Base-by-base conservation (phyloP, 768 basidiomycete species). In the Boletus fagicola region DNA sequence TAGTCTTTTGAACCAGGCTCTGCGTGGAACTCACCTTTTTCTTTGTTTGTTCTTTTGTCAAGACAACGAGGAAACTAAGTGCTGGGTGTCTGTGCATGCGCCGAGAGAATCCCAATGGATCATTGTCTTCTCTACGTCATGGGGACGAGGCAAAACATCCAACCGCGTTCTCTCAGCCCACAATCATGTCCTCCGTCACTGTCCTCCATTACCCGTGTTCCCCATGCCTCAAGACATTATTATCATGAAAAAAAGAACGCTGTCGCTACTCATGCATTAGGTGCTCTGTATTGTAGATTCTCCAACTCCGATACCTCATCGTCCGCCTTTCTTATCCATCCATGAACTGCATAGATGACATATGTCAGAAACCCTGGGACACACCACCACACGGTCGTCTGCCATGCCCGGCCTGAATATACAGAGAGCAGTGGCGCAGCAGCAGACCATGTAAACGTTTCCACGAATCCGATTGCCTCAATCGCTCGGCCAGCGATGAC, bases 321-420 rank as follows among this genome's bases (percentile, higher is more conserved):
- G 62, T 79, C 75, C 12, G 78, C 79, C 46, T 72, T 70, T 45
- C 71, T 67, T 42, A 83, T 77, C 49, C 80, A 76, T 42, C 73
- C 73, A 55, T 78, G 74, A 30, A 79, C 76, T 1, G 72, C 75
- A 50, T 83, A 79, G 1, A 78, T 75, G 36, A 81, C 65, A 42
- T 71, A 79, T 1, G 82, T 76, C 18, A 83, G 54, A 22, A 73
- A 53, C 0, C 71, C 66, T 0, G 82, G 78, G 22, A 78, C 60
- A 47, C 74, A 75, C 80, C 83, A 84, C 83, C 84, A 85, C 20
- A 67, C 63, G 8, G 76, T 76, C 3, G 77, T 80, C 61, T 83
- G 81, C 83, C 83, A 85, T 12, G 78, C 68, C 48, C 76, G 76
- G 7, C 71, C 72, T 8, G 78, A 70, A 51, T 83, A 78, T 36